Base-by-base conservation (phyloP, 2,329 filamentous ascomycete species). In the Boeremia exigua region DNA sequence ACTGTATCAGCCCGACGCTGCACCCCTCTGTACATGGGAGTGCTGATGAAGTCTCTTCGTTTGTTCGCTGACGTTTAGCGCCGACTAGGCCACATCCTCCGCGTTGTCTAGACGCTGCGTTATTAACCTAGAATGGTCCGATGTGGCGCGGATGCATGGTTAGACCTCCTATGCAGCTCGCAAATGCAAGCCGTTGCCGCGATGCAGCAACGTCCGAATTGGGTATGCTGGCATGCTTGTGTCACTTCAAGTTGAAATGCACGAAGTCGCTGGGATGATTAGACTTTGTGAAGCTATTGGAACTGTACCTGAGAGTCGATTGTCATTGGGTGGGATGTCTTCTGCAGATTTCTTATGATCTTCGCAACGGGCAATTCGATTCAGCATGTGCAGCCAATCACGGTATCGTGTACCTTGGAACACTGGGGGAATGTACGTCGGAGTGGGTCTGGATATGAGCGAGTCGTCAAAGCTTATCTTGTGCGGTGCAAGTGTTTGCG, bases 111-210 rank as follows among this genome's bases (percentile, higher is more conserved):
- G 32, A 40, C 28, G 29, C 46, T 27, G 42, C 40, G 32, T 44
- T 27, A 15, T 59, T 53, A 53, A 19, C 59, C 66, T 61, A 54
- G 55, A 65, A 65, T 62, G 61, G 54, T 29, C 52, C 48, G 40
- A 54, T 57, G 54, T 46, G 29, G 53, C 50, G 48, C 47, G 47
- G 51, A 44, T 50, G 39, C 39, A 44, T 34, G 39, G 32, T 19
- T 44, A 38, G 37, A 42, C 14, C 8, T 43, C 30, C 38, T 36
- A 50, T 25, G 59, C 54, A 43, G 48, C 43, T 63, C 59, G 59
- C 54, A 33, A 50, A 46, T 39, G 61, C 53, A 33, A 60, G 55
- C 54, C 52, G 40, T 23, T 40, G 32, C 47, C 43, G 32, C 32
- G 30, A 34, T 56, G 53, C 53, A 56, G 47, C 32, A 38, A 40